A percentile compares a stretch with the other conserved stretches of the same genome.
These are phyloP conservation scores for Leucocoprinus leucothites DNA, from an alignment of 768 basidiomycete species.

Conservation along the genomic window DNA sequence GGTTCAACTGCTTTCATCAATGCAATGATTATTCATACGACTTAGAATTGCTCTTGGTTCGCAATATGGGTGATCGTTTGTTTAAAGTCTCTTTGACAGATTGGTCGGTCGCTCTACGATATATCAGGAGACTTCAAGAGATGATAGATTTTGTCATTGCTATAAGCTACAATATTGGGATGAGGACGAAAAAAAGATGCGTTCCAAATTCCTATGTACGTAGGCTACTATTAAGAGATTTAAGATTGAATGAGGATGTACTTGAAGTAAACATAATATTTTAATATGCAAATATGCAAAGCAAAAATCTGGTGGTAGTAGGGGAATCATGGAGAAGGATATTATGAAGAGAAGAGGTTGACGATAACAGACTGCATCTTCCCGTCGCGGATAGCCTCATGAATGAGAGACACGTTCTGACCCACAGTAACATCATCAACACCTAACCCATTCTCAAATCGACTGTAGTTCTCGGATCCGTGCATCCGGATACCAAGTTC, in stretches of 20 bases:
- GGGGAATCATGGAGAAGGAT: background rate
- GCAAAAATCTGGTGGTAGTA: background rate
- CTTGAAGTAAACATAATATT: background rate
- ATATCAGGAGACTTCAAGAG: no score
- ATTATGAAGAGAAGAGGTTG: constrained; percentile 32
- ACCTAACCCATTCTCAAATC: constrained; percentile 60
- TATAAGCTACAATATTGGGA: no score
- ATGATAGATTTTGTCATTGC: no score
- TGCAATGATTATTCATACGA: no score
- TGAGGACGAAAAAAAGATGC: no score
- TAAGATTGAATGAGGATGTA: constrained; percentile 4
- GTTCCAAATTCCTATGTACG: background rate
- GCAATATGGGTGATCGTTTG: no score
- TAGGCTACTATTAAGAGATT: background rate
- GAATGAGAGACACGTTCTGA: constrained; percentile 68
- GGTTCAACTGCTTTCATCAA: no score
- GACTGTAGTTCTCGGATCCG: constrained; percentile 66
- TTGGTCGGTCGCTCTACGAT: no score
- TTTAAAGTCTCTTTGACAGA: no score
- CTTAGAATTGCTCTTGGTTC: no score
- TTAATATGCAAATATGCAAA: background rate
- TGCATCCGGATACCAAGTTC: constrained; percentile 79
- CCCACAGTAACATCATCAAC: constrained; percentile 69
- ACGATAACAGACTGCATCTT: constrained; percentile 44
- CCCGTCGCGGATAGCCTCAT: constrained; percentile 66